Evolutionary conservation across 345 rosid species (phyloP).

Genomic region (Populus nigra): DNA sequence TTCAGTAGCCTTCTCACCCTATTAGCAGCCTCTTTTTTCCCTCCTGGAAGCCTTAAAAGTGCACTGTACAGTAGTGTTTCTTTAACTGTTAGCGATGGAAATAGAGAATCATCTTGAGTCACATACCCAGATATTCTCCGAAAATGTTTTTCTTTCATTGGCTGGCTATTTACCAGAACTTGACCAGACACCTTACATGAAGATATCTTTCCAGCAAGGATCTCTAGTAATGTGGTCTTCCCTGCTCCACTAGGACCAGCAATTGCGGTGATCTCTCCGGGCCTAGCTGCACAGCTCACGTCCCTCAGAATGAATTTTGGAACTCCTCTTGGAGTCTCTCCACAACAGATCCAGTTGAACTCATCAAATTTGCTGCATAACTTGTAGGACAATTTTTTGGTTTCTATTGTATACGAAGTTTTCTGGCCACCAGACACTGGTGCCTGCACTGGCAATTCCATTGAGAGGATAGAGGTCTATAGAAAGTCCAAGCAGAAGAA

Average conservation of each 20-base stretch:
- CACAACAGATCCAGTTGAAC: slow-evolving; percentile 25
- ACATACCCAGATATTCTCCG: slow-evolving; percentile 74
- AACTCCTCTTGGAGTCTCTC: slow-evolving; percentile 20
- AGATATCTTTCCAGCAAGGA: slow-evolving; percentile 68
- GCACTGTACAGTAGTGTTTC: slow-evolving; percentile 86
- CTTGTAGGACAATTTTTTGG: slow-evolving; percentile 55
- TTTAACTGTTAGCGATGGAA: slow-evolving; percentile 78
- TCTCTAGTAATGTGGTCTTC: slow-evolving; percentile 80
- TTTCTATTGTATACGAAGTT: slow-evolving; percentile 48
- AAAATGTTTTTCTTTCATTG: slow-evolving; percentile 50
- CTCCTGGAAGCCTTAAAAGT: slow-evolving; percentile 61
- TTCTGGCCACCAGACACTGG: slow-evolving; percentile 41
- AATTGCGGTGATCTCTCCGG: slow-evolving; percentile 66
- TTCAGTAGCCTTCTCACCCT: slow-evolving; percentile 59
- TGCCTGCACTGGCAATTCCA: slow-evolving; percentile 66
- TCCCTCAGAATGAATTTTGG: slow-evolving; percentile 50
- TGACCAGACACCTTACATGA: slow-evolving; percentile 46
- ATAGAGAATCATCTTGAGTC: slow-evolving; percentile 80
- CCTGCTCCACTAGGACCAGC: slow-evolving; percentile 97
- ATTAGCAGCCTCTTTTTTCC: slow-evolving; percentile 35
- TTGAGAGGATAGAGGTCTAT: slow-evolving; percentile 19
- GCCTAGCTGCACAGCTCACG: slow-evolving; percentile 64
- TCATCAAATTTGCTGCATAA: slow-evolving; percentile 44
- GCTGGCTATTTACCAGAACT: slow-evolving; percentile 60
- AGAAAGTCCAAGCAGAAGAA: slow-evolving; percentile 20